Base-by-base conservation (phyloP, 1,139 yeast genomes). In the Nakaseomyces nivariensis region DNA sequence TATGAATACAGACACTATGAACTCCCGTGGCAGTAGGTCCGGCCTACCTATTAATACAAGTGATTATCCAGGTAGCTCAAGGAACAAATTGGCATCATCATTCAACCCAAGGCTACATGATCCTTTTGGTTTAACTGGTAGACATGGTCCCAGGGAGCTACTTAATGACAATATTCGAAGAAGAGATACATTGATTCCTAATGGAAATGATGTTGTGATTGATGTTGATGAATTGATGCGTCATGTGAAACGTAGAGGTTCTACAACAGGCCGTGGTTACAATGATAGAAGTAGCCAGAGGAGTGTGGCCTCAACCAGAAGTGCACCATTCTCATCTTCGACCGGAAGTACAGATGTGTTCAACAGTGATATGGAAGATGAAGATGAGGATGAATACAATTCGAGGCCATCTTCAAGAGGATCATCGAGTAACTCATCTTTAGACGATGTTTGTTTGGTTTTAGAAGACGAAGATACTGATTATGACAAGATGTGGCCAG, bases 401-500 rank as follows among this genome's bases (percentile, higher is more conserved):
- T 63, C 68, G 9, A 58, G 64, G 47, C 65, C 67, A 5, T 56
- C 66, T 36, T 55, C 65, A 31, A 48, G 65, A 51, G 76, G 90
- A 54, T 75, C 85, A 13, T 79, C 89, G 31, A 82, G 80, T 51
- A 72, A 73, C 9, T 81, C 92, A 5, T 85, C 96, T 0, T 69
- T 90, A 52, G 90, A 85, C 62, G 97, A 92, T 67, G 98, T 92
- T 36, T 87, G 95, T 62, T 78, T 85, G 63, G 94, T 94, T 0
- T 64, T 84, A 32, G 85, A 78, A 46, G 76, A 73, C 46, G 79
- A 73, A 33, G 67, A 63, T 27, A 69, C 66, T 36, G 62, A 60
- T 10, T 64, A 63, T 11, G 48, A 56, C 31, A 63, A 62, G 42
- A 51, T 54, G 24, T 90, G 97, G 97, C 97, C 97, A 0, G 97